Base-by-base conservation (phyloP, 257 asterid species). In the Petunia axillaris region DNA sequence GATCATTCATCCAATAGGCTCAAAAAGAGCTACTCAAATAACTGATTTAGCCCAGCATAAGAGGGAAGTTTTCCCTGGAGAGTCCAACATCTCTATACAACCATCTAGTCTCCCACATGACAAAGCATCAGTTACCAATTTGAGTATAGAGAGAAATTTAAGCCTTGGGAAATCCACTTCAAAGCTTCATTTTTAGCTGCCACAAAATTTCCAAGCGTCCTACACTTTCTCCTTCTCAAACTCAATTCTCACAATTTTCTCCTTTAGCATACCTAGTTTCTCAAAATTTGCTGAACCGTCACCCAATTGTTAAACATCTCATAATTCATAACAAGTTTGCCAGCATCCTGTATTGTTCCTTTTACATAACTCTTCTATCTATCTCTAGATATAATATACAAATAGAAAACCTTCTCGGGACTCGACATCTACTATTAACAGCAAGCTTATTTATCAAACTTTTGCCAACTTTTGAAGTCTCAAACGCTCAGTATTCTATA, bases 321-420 rank as follows among this genome's bases (percentile, higher is more conserved):
- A 60, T 60, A 60, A 60, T 60, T 60, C 66, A 60, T 25, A 35
- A 35, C 38, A 62, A 35, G 66, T 62, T 62, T 16, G 41, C 40
- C 15, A 62, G 66, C 15, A 62, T 62, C 66, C 66, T 4, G 6
- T 62, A 62, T 15, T 35, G 75, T 68, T 67, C 76, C 76, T 68
- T 8, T 68, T 8, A 44, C 10, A 6, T 68, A 7, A 46, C 16
- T 67, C 53, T 8, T 66, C 8, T 44, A 43, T n/a, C n/a, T 67
- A 44, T 68, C 76, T 68, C 57, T 44, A 68, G 54, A 68, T 44
- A 25, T 25, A 25, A 25, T 25, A 25, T 25, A 68, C 14, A 68
- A 44, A 68, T 44, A 68, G 76, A 68, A 68, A 44, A 36, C 57
- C 40, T 68, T 8, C 76, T 1, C 40, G 4, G 40, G 8, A 68